These are phyloP conservation scores for Leucaena leucocephala DNA, from an alignment of 306 rosid genomes.

Conservation along the genomic window DNA sequence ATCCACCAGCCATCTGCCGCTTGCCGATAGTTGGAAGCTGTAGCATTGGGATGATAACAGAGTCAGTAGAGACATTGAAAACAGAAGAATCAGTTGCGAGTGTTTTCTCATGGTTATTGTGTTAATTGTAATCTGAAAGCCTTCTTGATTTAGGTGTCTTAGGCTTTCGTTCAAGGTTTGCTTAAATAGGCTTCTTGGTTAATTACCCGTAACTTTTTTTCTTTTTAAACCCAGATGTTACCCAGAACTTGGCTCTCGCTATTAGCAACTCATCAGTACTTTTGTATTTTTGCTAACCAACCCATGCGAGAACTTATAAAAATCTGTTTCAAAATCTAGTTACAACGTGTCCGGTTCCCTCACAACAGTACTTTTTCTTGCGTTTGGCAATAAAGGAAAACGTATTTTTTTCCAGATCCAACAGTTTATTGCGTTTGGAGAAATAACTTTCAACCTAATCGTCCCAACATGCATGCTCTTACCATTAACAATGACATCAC, in stretches of 20 bases:
- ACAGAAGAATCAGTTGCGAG: background rate
- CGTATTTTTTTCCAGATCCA: background rate
- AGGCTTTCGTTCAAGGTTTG: background rate
- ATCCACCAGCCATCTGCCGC: constrained; percentile 32
- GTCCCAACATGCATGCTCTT: background rate
- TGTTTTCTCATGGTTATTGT: background rate
- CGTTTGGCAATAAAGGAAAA: background rate
- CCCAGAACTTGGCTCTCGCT: background rate
- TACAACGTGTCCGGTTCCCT: background rate
- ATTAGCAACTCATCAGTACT: background rate
- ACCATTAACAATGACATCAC: background rate
- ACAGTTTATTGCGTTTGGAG: background rate
- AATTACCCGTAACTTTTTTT: no score
- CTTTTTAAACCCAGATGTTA: background rate
- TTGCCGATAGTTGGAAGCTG: constrained; percentile 25
- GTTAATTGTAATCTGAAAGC: no score
- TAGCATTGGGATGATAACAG: background rate
- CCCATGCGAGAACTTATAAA: background rate
- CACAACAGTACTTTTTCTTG: background rate
- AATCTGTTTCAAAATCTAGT: no score
- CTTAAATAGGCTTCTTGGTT: background rate
- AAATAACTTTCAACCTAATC: background rate
- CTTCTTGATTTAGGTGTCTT: background rate
- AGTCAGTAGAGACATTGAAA: constrained; percentile 8
- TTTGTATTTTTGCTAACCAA: background rate